phyloP scores from a whole-genome alignment of 2,329 filamentous ascomycete genomes.

The Harringtonia lauricola region DNA sequence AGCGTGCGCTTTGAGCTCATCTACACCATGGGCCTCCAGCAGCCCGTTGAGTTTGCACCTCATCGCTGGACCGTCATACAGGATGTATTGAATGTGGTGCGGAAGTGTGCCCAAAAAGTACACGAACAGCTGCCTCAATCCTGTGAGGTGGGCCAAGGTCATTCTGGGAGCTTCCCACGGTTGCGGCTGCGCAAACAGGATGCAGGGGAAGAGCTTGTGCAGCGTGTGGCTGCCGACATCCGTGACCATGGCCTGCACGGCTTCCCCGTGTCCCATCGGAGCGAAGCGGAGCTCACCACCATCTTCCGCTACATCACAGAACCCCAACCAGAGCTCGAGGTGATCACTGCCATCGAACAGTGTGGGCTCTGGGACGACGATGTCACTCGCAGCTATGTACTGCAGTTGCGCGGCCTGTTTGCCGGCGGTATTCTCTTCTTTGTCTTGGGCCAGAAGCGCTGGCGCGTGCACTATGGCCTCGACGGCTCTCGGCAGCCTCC shows the following conservation, averaged over 20 bases:
- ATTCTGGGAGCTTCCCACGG: slow-evolving; percentile 30
- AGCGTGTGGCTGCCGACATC: slow-evolving; percentile 25
- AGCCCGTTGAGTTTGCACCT: slow-evolving; percentile 37
- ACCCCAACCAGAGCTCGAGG: slow-evolving; percentile 13
- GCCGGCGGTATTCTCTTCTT: slow-evolving; percentile 43
- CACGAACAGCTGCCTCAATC: slow-evolving; percentile 21
- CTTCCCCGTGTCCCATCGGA: slow-evolving; percentile 8
- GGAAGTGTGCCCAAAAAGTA: slow-evolving; percentile 15
- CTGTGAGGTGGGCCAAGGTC: slow-evolving; percentile 27
- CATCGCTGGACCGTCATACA: slow-evolving; percentile 47
- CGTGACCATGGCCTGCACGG: slow-evolving; percentile 27
- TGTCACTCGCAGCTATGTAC: slow-evolving; percentile 23
- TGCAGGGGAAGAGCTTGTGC: slow-evolving; percentile 20
- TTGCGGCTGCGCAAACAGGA: slow-evolving; percentile 32
- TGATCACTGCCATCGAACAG: slow-evolving; percentile 24
- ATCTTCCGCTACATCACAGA: slow-evolving; percentile 29
- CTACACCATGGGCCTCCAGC: slow-evolving; percentile 48
- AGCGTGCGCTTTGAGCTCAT: slow-evolving; percentile 49
- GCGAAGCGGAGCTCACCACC: background rate
- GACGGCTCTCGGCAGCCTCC: slow-evolving; percentile 27
- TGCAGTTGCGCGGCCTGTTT: slow-evolving; percentile 45
- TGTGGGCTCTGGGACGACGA: slow-evolving; percentile 25
- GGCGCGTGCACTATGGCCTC: slow-evolving; percentile 54
- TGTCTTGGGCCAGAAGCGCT: slow-evolving; percentile 44
- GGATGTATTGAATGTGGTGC: slow-evolving; percentile 34